Percentiles rank a stretch among this genome's conserved stretches.
phyloP scores from a whole-genome alignment of 257 asterid genomes.

The Mitragyna speciosa region DNA sequence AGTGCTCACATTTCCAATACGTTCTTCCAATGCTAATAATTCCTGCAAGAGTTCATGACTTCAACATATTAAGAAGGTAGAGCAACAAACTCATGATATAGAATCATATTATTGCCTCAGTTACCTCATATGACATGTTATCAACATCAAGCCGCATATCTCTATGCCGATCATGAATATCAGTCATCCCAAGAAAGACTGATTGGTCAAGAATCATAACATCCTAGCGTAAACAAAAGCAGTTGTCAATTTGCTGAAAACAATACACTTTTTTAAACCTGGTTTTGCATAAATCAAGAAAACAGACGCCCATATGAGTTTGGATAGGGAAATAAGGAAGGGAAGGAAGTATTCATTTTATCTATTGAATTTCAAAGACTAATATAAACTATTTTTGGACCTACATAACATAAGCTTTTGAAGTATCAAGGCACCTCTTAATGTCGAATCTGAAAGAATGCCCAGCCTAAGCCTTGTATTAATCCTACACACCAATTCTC shows the following conservation, averaged over 20 bases:
- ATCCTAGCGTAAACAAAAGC: constrained; percentile 28
- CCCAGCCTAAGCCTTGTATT: not conserved
- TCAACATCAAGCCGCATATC: constrained; percentile 59
- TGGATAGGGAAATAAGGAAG: not conserved
- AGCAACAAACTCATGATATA: not conserved
- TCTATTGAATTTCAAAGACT: not conserved
- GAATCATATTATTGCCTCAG: not conserved
- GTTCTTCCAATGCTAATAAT: constrained; percentile 46
- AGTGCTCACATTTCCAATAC: constrained; percentile 45
- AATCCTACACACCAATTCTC: not conserved
- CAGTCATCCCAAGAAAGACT: constrained; percentile 40
- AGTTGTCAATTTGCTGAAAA: constrained; percentile 6
- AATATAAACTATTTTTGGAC: not conserved
- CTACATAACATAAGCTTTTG: not conserved
- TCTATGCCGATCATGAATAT: constrained; percentile 43
- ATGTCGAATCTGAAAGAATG: not conserved
- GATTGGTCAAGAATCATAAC: constrained; percentile 50
- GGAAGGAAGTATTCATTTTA: not conserved
- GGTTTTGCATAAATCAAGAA: not conserved
- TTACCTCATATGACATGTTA: constrained; percentile 55
- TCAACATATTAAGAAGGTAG: not conserved
- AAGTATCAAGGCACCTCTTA: not conserved
- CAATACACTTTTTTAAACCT: not conserved
- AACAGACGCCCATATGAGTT: not conserved
- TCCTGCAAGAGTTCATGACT: constrained; percentile 27